Evolutionary conservation across 2,329 filamentous ascomycete species (phyloP), one percentile per base, ranked within the genome.

Genomic region (Aurifilum marmelostoma): DNA sequence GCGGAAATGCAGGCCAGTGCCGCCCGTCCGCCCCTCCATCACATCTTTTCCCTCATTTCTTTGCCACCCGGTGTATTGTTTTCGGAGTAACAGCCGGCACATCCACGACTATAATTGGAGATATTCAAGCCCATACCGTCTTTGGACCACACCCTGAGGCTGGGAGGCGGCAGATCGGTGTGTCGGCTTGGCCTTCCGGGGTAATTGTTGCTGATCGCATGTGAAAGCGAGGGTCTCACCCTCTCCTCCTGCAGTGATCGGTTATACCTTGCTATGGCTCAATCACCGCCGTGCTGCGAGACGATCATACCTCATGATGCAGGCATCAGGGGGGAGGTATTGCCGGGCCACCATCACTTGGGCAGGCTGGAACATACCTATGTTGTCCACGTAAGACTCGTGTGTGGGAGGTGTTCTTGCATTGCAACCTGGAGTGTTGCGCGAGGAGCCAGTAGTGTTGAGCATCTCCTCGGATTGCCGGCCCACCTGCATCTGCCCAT

Each of bases 401-500:
- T n/a, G n/a, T n/a, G n/a, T n/a, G n/a, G n/a, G n/a, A n/a, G n/a
- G n/a, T n/a, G n/a, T 34, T 34, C 43, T 27, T 32, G 18, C 34
- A 34, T 34, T 34, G 14, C n/a, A n/a, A n/a, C n/a, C n/a, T n/a
- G 32, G 47, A n/a, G n/a, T 24, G 34, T 56, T 56, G 34, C 43
- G 56, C 37, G 21, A n/a, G 8, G 34, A 16, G 29, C 34, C 56
- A 37, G 34, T 9, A 21, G n/a, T 39, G 32, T 32, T 37, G 58
- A 21, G 58, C 32, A 60, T 37, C 58, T n/a, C 18, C 34, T 39
- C 58, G 32, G 32, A 11, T 14, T 7, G 21, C 58, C 58, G 58
- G 58, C 34, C 58, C 58, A 60, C 32, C 58, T 60, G 32, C 58
- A 37, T 60, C 58, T 60, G 58, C 58, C 58, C 32, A 37, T 60